These are phyloP conservation scores for Thozetella sp. DNA, from an alignment of 495 filamentous ascomycete genomes.

Conservation along the genomic window DNA sequence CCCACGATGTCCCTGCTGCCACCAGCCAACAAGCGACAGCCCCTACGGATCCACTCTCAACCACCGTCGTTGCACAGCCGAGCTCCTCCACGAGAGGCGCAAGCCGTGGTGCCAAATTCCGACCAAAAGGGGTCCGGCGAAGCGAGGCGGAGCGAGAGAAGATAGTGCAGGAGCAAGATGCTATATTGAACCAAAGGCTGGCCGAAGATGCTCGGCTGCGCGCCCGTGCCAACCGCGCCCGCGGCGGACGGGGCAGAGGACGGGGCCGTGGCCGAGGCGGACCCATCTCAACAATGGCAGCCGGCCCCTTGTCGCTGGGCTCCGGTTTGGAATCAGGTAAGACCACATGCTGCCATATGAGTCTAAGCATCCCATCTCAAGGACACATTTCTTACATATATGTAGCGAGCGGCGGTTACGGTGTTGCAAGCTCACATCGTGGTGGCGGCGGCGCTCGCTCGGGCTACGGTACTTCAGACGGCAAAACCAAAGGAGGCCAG, in stretches of 20 bases:
- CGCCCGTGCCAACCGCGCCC: constrained; percentile 20
- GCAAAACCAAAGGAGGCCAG: constrained; percentile 10
- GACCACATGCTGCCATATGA: not conserved
- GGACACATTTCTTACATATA: constrained; percentile 13
- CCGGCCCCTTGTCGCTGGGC: constrained; percentile 36
- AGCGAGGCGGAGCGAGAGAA: constrained; percentile 38
- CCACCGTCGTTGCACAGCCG: constrained; percentile 3
- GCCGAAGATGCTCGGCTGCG: constrained; percentile 26
- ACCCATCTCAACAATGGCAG: constrained; percentile 31
- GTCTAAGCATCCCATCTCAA: not conserved
- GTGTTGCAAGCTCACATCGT: constrained; percentile 16
- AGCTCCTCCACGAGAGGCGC: constrained; percentile 6
- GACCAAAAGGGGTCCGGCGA: constrained; percentile 41
- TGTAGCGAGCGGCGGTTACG: constrained; percentile 12
- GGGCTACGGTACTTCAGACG: constrained; percentile 29
- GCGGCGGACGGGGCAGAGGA: constrained; percentile 29
- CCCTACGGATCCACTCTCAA: not conserved
- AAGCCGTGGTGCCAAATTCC: constrained; percentile 26
- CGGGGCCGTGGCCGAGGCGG: constrained; percentile 40
- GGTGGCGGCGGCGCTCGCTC: constrained; percentile 29
- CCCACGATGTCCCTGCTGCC: not conserved
- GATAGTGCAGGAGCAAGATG: constrained; percentile 23
- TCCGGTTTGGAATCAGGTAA: constrained; percentile 26
- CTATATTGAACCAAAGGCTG: constrained; percentile 13
- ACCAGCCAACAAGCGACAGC: not conserved